These are phyloP conservation scores for Ophiostoma sp. DNA, from an alignment of 2,329 filamentous ascomycete species.

Conservation along the genomic window DNA sequence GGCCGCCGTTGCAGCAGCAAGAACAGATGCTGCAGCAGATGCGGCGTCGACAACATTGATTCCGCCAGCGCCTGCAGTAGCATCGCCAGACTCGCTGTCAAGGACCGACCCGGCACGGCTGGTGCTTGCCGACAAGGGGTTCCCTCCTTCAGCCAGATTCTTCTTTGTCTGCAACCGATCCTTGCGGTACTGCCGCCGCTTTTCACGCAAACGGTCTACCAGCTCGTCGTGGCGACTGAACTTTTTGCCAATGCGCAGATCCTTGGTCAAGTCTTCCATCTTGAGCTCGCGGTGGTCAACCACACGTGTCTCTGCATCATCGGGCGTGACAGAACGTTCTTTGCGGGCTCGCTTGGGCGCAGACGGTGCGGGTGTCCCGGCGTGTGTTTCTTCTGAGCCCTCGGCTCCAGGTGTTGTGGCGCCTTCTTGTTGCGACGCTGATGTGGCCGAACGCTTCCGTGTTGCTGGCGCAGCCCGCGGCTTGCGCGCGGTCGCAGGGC, in stretches of 20 bases:
- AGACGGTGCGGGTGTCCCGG: slow-evolving; percentile 14
- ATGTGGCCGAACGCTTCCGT: slow-evolving; percentile 6
- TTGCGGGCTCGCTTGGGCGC: slow-evolving; percentile 32
- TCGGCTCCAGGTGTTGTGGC: slow-evolving; percentile 2
- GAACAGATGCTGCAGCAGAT: slow-evolving; percentile 23
- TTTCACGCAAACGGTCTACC: slow-evolving; percentile 57
- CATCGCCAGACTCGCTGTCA: slow-evolving; percentile 4
- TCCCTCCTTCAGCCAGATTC: slow-evolving; percentile 28
- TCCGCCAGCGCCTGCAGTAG: not conserved
- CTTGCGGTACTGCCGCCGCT: slow-evolving; percentile 31
- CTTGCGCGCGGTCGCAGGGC: not conserved
- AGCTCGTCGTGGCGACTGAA: slow-evolving; percentile 71
- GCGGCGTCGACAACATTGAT: slow-evolving; percentile 18
- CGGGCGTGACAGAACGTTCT: slow-evolving; percentile 52
- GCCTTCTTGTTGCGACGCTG: not conserved
- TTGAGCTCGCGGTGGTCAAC: slow-evolving; percentile 63
- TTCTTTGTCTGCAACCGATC: slow-evolving; percentile 39
- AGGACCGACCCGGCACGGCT: slow-evolving; percentile 13
- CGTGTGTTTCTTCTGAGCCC: not conserved
- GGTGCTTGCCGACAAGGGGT: not conserved
- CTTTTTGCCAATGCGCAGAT: slow-evolving; percentile 66
- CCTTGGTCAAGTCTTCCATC: slow-evolving; percentile 67
- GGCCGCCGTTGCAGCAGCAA: slow-evolving; percentile 16
- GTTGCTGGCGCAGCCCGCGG: not conserved
- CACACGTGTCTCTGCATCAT: slow-evolving; percentile 55